These are phyloP conservation scores for Trichophyton rubrum DNA, from an alignment of 2,329 filamentous ascomycete genomes.

Conservation along the genomic window DNA sequence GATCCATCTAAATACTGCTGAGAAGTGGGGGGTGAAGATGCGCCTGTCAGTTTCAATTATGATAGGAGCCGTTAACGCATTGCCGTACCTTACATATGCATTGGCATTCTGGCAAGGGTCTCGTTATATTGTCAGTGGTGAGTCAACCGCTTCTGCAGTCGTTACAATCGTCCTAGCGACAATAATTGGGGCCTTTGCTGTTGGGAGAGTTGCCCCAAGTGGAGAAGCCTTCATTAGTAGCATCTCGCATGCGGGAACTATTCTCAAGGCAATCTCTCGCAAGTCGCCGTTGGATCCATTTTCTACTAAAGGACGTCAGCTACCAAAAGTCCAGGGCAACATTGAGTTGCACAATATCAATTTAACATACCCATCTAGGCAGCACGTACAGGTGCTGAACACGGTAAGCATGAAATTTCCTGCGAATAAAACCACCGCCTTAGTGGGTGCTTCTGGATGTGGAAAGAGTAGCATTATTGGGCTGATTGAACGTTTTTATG, in stretches of 20 bases:
- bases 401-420: constrained; percentile 51
- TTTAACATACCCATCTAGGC: constrained; percentile 37
- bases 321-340: constrained; percentile 18
- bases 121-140: constrained; percentile 38
- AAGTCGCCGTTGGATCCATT: constrained; percentile 24
- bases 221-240: constrained; percentile 40
- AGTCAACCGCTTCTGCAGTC: constrained; percentile 43
- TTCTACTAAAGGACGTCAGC: constrained; percentile 19
- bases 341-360: constrained; percentile 27
- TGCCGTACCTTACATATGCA: constrained; percentile 52
- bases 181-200: constrained; percentile 37
- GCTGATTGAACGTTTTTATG: constrained; percentile 50
- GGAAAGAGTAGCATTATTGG: constrained; percentile 36
- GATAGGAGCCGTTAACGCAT: constrained; percentile 48
- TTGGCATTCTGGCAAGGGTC: constrained; percentile 55
- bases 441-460: constrained; percentile 48
- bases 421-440: constrained; percentile 69
- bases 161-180: constrained; percentile 44
- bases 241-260: constrained; percentile 29
- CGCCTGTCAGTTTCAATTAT: constrained; percentile 42
- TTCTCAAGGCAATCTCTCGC: constrained; percentile 22
- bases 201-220: constrained; percentile 48
- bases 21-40: constrained; percentile 44
- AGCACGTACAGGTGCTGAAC: constrained; percentile 20
- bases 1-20: constrained; percentile 35